phyloP scores from a whole-genome alignment of 495 filamentous ascomycete species.

The Aspergillus bridgeri region DNA sequence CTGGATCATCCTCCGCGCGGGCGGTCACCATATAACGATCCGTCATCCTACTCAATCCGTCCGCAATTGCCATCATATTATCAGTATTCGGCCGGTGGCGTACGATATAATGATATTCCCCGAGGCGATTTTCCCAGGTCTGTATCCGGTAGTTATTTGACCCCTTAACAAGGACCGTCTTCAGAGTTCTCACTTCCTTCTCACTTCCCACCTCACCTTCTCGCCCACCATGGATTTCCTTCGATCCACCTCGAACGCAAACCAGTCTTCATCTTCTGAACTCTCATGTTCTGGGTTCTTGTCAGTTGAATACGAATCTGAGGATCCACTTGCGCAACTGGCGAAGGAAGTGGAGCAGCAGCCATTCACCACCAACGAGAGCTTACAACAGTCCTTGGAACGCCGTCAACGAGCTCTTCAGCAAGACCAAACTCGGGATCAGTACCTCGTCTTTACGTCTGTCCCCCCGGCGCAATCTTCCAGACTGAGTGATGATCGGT shows the following conservation, averaged over 20 bases:
- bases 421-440: slow-evolving; percentile 21
- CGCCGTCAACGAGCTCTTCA: slow-evolving; percentile 16
- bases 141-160: too few species aligned
- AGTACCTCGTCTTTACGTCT: slow-evolving; percentile 22
- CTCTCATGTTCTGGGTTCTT: slow-evolving; percentile 13
- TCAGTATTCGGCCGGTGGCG: too few species aligned
- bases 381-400: slow-evolving; percentile 18
- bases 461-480: slow-evolving; percentile 16
- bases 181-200: slow-evolving; percentile 28
- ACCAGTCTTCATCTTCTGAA: slow-evolving; percentile 14
- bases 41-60: too few species aligned
- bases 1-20: too few species aligned
- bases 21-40: too few species aligned
- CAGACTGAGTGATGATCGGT: slow-evolving; percentile 20
- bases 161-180: too few species aligned
- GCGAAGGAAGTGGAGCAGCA: slow-evolving; percentile 13
- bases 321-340: slow-evolving; percentile 17
- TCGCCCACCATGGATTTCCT: slow-evolving; percentile 14
- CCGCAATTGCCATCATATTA: too few species aligned
- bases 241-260: slow-evolving; percentile 14
- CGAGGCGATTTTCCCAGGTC: too few species aligned
- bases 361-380: slow-evolving; percentile 14
- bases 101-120: too few species aligned
- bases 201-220: slow-evolving; percentile 11
- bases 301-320: slow-evolving; percentile 14